Base-by-base conservation (phyloP, 495 filamentous ascomycete genomes). In the Hapsidospora chrysogenum region DNA sequence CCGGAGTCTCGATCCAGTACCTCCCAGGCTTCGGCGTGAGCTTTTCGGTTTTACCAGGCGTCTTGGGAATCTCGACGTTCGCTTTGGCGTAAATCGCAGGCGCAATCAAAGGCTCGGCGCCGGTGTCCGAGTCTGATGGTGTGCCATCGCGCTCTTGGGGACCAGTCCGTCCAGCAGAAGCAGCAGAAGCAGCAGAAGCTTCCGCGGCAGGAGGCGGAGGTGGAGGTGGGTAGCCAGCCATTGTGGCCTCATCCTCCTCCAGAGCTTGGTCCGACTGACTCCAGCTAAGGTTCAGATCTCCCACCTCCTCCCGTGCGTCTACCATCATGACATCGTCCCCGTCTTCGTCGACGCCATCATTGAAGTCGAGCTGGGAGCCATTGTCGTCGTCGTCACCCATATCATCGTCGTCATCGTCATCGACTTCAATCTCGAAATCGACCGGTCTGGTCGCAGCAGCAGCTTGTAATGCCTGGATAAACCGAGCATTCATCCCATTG, bases 1-100 rank as follows among this genome's bases (percentile, higher is more conserved):
- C 59, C 2, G 89, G 84, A 18, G 75, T 82, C 38, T 82, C 75
- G 22, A 89, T 65, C 89, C 89, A 97, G 57, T 96, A 80, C 27
- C 66, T 60, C 20, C 84, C 81, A 5, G 82, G 68, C 17, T 48
- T 63, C 8, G 52, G 54, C 16, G 51, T 54, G 15, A 34, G 41
- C 9, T 36, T 29, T 35, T 52, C 52, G 1, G 45, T 26, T 15
- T 55, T 37, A 6, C 60, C 63, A 1, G 66, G 69, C 1, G 71
- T 74, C 37, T 68, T 68, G 14, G 71, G 71, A 19, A 76, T 61
- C 14, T 72, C 68, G 25, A 73, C 41, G 27, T 64, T 64, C 6
- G 62, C 58, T 41, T 67, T 71, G 4, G 61, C 55, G 46, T 66
- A 66, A 25, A 70, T 53, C 2, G 55, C 61, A n/a, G 61, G 57